phyloP scores from a whole-genome alignment of 2,329 filamentous ascomycete genomes.

The Penicillium aurantiogriseum region DNA sequence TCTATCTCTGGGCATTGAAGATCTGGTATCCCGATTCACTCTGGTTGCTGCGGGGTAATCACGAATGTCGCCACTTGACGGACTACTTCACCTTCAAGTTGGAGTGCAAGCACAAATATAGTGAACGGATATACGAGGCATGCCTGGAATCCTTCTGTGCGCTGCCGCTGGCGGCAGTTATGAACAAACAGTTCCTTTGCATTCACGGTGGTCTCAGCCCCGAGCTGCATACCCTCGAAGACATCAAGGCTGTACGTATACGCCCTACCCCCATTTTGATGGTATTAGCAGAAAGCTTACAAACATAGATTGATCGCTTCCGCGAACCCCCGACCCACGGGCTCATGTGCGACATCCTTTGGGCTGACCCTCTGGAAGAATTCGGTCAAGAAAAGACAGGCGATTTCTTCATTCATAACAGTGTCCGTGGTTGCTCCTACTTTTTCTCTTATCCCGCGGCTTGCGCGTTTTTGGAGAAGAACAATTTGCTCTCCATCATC shows the following conservation, averaged over 20 bases:
- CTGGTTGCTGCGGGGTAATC: conserved; percentile 95
- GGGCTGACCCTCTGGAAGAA: conserved; percentile 96
- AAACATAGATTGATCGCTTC: conserved; percentile 84
- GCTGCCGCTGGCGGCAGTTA: conserved; percentile 88
- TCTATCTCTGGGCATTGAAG: conserved; percentile 97
- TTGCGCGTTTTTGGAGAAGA: conserved; percentile 97
- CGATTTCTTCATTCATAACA: conserved; percentile 97
- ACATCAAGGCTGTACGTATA: conserved; percentile 74
- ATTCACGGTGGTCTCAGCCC: conserved; percentile 96
- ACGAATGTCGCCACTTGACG: conserved; percentile 97
- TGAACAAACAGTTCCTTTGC: conserved; percentile 99
- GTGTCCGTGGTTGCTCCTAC: conserved; percentile 96
- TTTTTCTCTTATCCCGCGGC: conserved; percentile 99
- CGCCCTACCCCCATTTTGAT: background rate
- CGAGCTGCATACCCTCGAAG: conserved; percentile 92
- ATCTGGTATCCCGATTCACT: conserved; percentile 98
- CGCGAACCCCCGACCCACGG: conserved; percentile 95
- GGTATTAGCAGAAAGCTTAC: background rate
- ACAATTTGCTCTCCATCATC: conserved; percentile 95
- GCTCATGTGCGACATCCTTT: conserved; percentile 98
- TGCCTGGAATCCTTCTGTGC: conserved; percentile 98
- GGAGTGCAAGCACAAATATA: conserved; percentile 99
- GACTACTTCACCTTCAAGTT: conserved; percentile 99
- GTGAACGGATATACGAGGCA: conserved; percentile 90
- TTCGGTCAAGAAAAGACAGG: conserved; percentile 98